A percentile compares a stretch with the other conserved stretches of the same genome.
Conservation (phyloP, 1,139 yeast species). For the Pneumocystis canis region DNA sequence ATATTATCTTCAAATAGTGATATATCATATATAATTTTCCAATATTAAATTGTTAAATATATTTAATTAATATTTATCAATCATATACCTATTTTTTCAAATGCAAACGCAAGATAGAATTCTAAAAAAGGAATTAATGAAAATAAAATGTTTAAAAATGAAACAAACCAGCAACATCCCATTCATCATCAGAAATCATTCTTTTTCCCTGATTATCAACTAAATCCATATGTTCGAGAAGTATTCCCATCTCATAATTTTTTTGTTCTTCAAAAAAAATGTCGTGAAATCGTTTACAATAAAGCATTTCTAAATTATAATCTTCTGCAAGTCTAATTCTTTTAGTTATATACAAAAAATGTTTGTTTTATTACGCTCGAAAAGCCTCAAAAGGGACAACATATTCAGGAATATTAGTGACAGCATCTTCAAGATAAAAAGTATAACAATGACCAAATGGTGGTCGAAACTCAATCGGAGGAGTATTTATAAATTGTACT, state of each 20-base stretch:
- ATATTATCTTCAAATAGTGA: no score
- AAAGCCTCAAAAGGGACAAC: slow-evolving; percentile 92
- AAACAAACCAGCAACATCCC: slow-evolving; percentile 58
- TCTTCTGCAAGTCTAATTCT: slow-evolving; percentile 35
- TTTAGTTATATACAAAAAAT: background rate
- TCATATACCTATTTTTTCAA: slow-evolving; percentile 33
- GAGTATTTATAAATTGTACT: slow-evolving; percentile 61
- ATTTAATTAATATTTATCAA: background rate
- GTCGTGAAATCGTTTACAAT: slow-evolving; percentile 65
- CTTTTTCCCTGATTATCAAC: slow-evolving; percentile 51
- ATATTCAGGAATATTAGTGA: slow-evolving; percentile 90
- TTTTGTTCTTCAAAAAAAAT: slow-evolving; percentile 65
- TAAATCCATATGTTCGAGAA: slow-evolving; percentile 41
- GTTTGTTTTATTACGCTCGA: slow-evolving; percentile 47
- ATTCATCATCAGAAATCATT: slow-evolving; percentile 80
- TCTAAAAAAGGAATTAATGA: background rate
- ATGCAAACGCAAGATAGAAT: slow-evolving; percentile 67
- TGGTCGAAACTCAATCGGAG: slow-evolving; percentile 60
- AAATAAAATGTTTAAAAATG: background rate
- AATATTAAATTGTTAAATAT: background rate
- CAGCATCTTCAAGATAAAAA: slow-evolving; percentile 79
- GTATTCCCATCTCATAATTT: slow-evolving; percentile 38
- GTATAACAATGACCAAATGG: slow-evolving; percentile 76
- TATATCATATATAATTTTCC: background rate
- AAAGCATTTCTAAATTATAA: slow-evolving; percentile 56